Base-by-base conservation (phyloP, 176 grass and related monocot species). In the Cocos nucifera region DNA sequence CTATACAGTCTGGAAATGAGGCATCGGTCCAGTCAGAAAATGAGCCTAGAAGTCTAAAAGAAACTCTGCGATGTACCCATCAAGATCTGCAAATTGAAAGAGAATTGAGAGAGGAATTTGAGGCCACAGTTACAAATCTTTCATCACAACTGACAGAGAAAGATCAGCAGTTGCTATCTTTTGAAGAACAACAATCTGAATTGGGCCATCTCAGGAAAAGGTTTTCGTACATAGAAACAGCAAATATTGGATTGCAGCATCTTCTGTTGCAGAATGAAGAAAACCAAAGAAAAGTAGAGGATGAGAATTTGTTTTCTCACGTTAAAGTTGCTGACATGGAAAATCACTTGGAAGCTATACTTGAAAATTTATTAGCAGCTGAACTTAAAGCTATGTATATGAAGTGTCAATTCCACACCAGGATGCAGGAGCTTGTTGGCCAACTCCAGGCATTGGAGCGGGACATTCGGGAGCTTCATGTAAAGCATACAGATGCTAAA, bases 321-420 rank as follows among this genome's bases (percentile, higher is more conserved):
- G 61, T 66, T 14, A 64, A 90, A 53, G 51, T 85, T 65, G 61
- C 60, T 19, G 64, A 77, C 64, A 23, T 78, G 71, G 82, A 87
- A 78, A 80, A 81, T 61, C 84, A 77, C 54, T 70, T 92, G 64
- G 67, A 18, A 65, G 15, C 72, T 71, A 57, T 74, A 68, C 67
- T 83, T 26, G 76, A 92, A 79, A 61, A 57, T 27, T 83, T 72
- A 64, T 57, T 98, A 63, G 79, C 67, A 22, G 78, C 53, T 76
- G 84, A 98, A 74, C 77, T 79, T 63, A 78, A 91, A 89, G 75
- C 73, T 70, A 89, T 50, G 61, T 85, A 69, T 66, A 83, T 92
- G 75, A 82, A 56, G 76, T 83, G 53, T 80, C 78, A 73, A 35
- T 68, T 68, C 10, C 32, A n/a, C 53, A 53, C 32, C 28, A 68